Percentiles rank a stretch among this genome's conserved stretches.
These are phyloP conservation scores for Podospora didyma DNA, from an alignment of 495 filamentous ascomycete species.

Conservation along the genomic window DNA sequence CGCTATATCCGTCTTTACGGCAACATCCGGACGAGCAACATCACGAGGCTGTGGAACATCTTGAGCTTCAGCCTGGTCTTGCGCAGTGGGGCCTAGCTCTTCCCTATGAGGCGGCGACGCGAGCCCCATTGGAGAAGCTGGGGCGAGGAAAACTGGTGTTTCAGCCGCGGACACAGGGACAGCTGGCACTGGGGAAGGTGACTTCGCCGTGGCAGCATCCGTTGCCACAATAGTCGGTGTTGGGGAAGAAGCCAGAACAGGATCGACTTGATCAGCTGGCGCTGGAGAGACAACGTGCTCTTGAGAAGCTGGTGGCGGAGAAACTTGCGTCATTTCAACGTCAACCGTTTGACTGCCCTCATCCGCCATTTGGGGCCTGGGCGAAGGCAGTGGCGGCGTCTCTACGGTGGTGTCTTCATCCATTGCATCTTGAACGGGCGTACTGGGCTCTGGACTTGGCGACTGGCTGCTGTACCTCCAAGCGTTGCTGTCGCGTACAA, in stretches of 20 bases:
- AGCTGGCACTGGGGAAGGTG: background rate
- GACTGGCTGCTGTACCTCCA: constrained; percentile 71
- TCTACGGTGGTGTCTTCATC: constrained; percentile 27
- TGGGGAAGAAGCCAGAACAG: background rate
- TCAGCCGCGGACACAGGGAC: background rate
- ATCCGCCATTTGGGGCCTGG: constrained; percentile 37
- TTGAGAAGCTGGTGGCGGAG: background rate
- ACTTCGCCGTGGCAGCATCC: background rate
- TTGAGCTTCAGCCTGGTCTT: background rate
- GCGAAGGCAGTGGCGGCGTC: background rate
- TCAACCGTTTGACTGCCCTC: constrained; percentile 47
- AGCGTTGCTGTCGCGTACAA: constrained; percentile 59
- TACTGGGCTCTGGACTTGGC: constrained; percentile 55
- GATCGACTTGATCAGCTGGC: background rate
- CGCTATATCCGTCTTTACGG: background rate
- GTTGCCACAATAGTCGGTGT: background rate
- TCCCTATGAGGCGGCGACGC: background rate
- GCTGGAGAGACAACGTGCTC: background rate
- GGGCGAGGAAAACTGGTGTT: background rate
- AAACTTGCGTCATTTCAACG: constrained; percentile 18
- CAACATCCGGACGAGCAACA: background rate
- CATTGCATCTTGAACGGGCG: constrained; percentile 25
- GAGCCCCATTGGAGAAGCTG: background rate
- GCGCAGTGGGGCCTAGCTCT: background rate
- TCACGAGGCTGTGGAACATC: background rate